These are phyloP conservation scores for Medicago truncatula DNA, from an alignment of 306 rosid species.

Conservation along the genomic window DNA sequence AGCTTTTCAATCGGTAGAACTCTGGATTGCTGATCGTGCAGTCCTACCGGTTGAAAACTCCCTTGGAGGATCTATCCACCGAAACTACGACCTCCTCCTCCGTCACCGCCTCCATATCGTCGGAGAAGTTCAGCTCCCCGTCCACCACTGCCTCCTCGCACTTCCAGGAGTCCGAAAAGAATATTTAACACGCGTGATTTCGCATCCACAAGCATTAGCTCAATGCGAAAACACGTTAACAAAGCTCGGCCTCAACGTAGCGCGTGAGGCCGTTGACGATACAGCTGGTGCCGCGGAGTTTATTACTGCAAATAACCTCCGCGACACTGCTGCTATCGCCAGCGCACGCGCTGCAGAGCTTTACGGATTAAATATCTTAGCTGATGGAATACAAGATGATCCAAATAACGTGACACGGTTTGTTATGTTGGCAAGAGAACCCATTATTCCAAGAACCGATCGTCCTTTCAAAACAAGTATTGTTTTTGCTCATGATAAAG, in stretches of 20 bases:
- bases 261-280: slow-evolving; percentile 94
- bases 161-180: slow-evolving; percentile 86
- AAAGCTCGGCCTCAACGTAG: slow-evolving; percentile 80
- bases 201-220: slow-evolving; percentile 92
- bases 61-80: slow-evolving; percentile 94
- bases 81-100: slow-evolving; percentile 93
- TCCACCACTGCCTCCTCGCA: slow-evolving; percentile 94
- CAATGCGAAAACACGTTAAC: slow-evolving; percentile 91
- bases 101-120: slow-evolving; percentile 97
- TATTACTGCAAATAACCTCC: slow-evolving; percentile 69
- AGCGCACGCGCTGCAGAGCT: slow-evolving; percentile 89
- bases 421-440: slow-evolving; percentile 94
- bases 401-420: slow-evolving; percentile 89
- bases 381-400: slow-evolving; percentile 91
- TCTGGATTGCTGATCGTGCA: slow-evolving; percentile 97
- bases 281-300: slow-evolving; percentile 95
- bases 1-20: slow-evolving; percentile 94
- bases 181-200: slow-evolving; percentile 77
- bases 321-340: slow-evolving; percentile 89
- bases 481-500: slow-evolving; percentile 92
- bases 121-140: slow-evolving; percentile 90
- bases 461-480: slow-evolving; percentile 94
- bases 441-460: slow-evolving; percentile 86
- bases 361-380: slow-evolving; percentile 74
- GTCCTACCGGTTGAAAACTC: slow-evolving; percentile 90